A percentile compares a stretch with the other conserved stretches of the same genome.
phyloP scores from a whole-genome alignment of 2,329 filamentous ascomycete genomes.

The Ophiosphaerella narmari region DNA sequence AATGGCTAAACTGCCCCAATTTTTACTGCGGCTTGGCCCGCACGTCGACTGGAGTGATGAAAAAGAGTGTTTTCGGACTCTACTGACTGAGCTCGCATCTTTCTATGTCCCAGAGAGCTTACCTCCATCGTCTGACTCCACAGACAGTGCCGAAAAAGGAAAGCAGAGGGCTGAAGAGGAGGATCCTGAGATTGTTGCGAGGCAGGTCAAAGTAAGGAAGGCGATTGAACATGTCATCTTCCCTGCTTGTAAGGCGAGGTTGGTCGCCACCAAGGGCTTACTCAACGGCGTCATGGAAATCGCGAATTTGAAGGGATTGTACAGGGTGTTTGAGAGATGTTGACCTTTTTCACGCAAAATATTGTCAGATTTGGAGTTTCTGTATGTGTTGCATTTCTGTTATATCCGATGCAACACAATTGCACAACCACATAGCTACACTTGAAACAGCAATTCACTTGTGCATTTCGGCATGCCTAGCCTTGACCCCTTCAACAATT shows the following conservation, averaged over 20 bases:
- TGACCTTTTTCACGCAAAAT: conserved; percentile 46
- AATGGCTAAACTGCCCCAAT: conserved; percentile 83
- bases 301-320: conserved; percentile 88
- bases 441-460: conserved; percentile 1
- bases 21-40: conserved; percentile 85
- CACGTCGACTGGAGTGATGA: conserved; percentile 87
- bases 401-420: no score
- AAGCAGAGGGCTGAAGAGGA: conserved; percentile 29
- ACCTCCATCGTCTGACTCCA: conserved; percentile 51
- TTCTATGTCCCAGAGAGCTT: conserved; percentile 91
- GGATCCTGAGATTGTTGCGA: conserved; percentile 50
- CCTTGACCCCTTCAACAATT: conserved; percentile 56
- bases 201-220: conserved; percentile 71
- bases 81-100: conserved; percentile 82
- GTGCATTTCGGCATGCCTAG: conserved; percentile 27
- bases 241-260: conserved; percentile 79
- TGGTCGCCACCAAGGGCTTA: conserved; percentile 80
- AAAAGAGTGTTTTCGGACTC: conserved; percentile 80
- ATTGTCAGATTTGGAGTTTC: background rate
- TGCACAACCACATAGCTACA: no score
- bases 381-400: no score
- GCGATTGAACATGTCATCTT: conserved; percentile 87
- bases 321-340: conserved; percentile 93
- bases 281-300: conserved; percentile 82
- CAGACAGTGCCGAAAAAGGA: conserved; percentile 49